These are phyloP conservation scores for Pseudogymnoascus sp. DNA, from an alignment of 2,329 filamentous ascomycete species.

Conservation along the genomic window DNA sequence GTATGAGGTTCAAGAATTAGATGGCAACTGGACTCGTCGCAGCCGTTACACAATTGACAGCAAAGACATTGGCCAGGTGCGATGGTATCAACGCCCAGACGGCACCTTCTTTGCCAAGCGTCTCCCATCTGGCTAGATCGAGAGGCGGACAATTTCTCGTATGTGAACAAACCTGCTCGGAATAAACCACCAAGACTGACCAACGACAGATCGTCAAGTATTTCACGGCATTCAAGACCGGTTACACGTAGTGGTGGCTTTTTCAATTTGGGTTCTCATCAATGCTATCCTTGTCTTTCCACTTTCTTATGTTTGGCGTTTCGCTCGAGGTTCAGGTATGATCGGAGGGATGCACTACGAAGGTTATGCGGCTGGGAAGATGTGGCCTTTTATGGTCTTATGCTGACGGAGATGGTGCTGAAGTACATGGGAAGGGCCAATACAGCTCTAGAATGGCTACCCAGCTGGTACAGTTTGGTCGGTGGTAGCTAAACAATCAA, in stretches of 20 bases:
- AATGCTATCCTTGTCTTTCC: background rate
- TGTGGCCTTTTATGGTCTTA: background rate
- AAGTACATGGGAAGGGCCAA: background rate
- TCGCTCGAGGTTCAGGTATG: background rate
- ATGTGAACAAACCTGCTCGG: background rate
- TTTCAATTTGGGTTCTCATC: background rate
- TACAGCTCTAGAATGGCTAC: background rate
- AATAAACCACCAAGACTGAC: background rate
- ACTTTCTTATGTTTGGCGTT: background rate
- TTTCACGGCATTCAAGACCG: background rate
- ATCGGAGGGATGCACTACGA: background rate
- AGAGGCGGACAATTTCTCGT: background rate
- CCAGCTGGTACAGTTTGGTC: background rate
- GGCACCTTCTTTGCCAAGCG: conserved; percentile 55
- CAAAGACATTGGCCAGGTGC: conserved; percentile 40
- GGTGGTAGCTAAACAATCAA: background rate
- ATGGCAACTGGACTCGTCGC: conserved; percentile 51
- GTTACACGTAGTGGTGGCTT: background rate
- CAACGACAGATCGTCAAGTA: background rate
- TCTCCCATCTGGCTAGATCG: conserved; percentile 29
- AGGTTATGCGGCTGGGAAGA: background rate
- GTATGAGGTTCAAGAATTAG: conserved; percentile 53
- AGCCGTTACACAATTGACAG: conserved; percentile 52
- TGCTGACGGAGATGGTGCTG: background rate
- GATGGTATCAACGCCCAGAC: conserved; percentile 50